Evolutionary conservation across 2,329 filamentous ascomycete species (phyloP).

Genomic region (Mycosphaerelloides madeirae): DNA sequence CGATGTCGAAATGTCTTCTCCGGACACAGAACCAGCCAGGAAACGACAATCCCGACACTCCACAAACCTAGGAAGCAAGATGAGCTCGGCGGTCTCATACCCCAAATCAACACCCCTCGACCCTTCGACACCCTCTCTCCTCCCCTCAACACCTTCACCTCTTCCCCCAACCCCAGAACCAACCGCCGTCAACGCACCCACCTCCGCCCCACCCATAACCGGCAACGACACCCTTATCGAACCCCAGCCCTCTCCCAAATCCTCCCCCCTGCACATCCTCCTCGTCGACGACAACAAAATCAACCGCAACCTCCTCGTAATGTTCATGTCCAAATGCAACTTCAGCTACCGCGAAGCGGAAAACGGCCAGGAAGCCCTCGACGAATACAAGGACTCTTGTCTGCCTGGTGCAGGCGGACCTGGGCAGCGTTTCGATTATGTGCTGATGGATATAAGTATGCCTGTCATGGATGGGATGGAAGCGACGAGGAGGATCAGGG

Average conservation of each 20-base stretch:
- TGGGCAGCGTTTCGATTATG: constrained; percentile 26
- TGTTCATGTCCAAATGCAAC: constrained; percentile 28
- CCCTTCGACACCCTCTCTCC: constrained; percentile 3
- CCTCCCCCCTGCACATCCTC: constrained; percentile 14
- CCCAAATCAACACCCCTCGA: constrained; percentile 13
- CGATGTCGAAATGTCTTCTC: no score
- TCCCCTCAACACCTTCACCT: neutral
- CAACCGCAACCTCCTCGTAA: constrained; percentile 28
- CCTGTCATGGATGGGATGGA: constrained; percentile 34
- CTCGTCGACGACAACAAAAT: constrained; percentile 33
- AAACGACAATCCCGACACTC: no score
- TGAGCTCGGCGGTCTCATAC: constrained; percentile 17
- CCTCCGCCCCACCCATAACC: neutral
- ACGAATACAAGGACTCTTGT: constrained; percentile 7
- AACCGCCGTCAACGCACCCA: no score
- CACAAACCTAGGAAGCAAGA: constrained; percentile 6
- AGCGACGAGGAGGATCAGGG: constrained; percentile 27
- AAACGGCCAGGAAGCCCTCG: constrained; percentile 47
- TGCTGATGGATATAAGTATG: constrained; percentile 47
- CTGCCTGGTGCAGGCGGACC: neutral
- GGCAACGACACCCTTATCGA: neutral
- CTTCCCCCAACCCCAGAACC: no score
- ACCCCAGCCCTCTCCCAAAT: constrained; percentile 1
- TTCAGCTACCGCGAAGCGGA: constrained; percentile 39
- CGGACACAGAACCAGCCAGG: no score